Conservation (phyloP, 129 eudicot genomes). For the Heracleum sosnowskyi region DNA sequence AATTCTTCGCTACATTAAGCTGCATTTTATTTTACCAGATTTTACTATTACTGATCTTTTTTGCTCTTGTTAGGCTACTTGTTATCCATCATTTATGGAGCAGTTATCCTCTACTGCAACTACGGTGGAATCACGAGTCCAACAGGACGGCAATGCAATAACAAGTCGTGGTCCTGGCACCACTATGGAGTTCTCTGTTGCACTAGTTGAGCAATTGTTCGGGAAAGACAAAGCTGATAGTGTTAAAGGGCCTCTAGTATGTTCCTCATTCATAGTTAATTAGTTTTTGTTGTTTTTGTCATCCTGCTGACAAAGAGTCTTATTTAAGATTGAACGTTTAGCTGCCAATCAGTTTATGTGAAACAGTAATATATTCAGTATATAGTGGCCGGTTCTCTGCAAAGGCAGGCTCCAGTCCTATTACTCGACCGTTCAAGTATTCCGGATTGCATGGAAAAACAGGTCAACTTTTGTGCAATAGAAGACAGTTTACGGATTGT, state of each 20-base stretch:
- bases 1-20: neutral
- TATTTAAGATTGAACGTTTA: neutral
- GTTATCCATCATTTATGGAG: conserved; percentile 91
- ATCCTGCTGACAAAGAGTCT: neutral
- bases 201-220: conserved; percentile 61
- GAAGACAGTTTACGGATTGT: neutral
- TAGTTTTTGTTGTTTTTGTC: neutral
- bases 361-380: neutral
- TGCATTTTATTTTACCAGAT: neutral
- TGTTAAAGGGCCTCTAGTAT: conserved; percentile 76
- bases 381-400: neutral
- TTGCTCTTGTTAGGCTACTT: conserved; percentile 61
- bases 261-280: neutral
- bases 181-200: conserved; percentile 77
- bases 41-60: neutral
- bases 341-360: neutral
- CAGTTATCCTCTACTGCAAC: conserved; percentile 67
- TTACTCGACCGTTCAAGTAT: neutral
- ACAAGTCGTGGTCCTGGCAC: conserved; percentile 98
- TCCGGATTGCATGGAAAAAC: neutral
- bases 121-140: conserved; percentile 82
- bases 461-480: neutral
- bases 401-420: neutral
- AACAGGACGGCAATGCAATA: conserved; percentile 71
- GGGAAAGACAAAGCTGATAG: conserved; percentile 86